Percentiles rank a stretch among this genome's conserved stretches.
phyloP scores from a whole-genome alignment of 2,329 filamentous ascomycete genomes.

The Claviceps sp. region DNA sequence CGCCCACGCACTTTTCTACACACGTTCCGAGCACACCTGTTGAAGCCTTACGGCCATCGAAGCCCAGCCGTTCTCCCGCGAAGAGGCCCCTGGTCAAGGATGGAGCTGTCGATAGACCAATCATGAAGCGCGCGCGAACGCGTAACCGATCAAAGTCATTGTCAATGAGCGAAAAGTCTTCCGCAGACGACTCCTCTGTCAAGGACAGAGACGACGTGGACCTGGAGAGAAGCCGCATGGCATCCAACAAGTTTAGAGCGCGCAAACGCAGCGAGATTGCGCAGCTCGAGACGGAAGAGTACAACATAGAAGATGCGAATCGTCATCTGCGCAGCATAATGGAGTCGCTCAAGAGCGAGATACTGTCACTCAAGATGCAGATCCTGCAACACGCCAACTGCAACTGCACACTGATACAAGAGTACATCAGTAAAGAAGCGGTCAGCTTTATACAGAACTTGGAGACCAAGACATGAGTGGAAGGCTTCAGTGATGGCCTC shows the following conservation, averaged over 20 bases:
- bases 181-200: neutral
- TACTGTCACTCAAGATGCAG: slow-evolving; percentile 12
- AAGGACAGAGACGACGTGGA: neutral
- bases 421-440: slow-evolving; percentile 11
- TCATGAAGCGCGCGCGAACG: neutral
- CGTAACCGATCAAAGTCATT: slow-evolving; percentile 1
- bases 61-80: neutral
- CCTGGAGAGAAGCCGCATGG: slow-evolving; percentile 12
- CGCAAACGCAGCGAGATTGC: slow-evolving; percentile 10
- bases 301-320: slow-evolving; percentile 9
- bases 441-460: slow-evolving; percentile 7
- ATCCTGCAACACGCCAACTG: slow-evolving; percentile 13
- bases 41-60: neutral
- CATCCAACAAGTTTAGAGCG: slow-evolving; percentile 14
- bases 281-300: slow-evolving; percentile 9
- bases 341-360: slow-evolving; percentile 9
- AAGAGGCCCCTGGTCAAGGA: neutral
- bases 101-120: neutral
- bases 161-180: neutral
- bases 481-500: too few species aligned
- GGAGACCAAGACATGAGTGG: neutral
- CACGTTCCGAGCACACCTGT: neutral
- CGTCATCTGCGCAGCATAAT: slow-evolving; percentile 6
- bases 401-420: slow-evolving; percentile 12
- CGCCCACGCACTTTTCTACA: neutral